Conservation (phyloP, 768 basidiomycete genomes). For the Omphalotus guepiniiformis region DNA sequence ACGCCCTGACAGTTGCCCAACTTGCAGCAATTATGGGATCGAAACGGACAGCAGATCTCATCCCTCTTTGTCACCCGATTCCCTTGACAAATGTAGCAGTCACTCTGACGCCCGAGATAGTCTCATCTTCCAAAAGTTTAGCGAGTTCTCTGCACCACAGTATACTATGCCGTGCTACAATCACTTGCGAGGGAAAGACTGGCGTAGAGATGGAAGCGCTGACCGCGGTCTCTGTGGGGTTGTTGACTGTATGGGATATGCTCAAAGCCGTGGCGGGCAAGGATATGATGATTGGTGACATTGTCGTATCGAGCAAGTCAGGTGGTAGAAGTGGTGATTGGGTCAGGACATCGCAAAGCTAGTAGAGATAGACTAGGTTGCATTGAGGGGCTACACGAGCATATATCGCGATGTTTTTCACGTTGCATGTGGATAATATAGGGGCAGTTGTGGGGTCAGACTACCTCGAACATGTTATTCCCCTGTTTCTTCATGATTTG, state of each 20-base stretch:
- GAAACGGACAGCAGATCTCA: constrained; percentile 78
- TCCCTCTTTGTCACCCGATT: constrained; percentile 88
- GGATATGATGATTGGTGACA: constrained; percentile 75
- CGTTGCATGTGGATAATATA: background rate
- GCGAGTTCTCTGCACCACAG: constrained; percentile 30
- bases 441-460: too few relatives aligned
- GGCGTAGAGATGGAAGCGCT: constrained; percentile 94
- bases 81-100: constrained; percentile 66
- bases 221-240: constrained; percentile 72
- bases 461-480: too few relatives aligned
- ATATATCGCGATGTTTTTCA: background rate
- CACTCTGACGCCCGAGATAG: constrained; percentile 44
- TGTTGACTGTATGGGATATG: constrained; percentile 92
- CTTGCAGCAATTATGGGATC: constrained; percentile 85
- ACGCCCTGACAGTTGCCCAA: constrained; percentile 71
- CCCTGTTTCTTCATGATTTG: too few relatives aligned
- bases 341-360: constrained; percentile 18
- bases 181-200: constrained; percentile 74
- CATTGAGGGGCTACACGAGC: too few relatives aligned
- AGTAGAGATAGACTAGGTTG: background rate
- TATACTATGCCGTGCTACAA: constrained; percentile 62
- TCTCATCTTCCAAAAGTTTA: background rate
- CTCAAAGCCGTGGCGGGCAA: constrained; percentile 86
- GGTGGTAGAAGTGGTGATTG: constrained; percentile 80
- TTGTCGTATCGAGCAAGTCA: constrained; percentile 60